Evolutionary conservation across 1,139 yeast species (phyloP).

Genomic region (Geotrichum klebahnii): DNA sequence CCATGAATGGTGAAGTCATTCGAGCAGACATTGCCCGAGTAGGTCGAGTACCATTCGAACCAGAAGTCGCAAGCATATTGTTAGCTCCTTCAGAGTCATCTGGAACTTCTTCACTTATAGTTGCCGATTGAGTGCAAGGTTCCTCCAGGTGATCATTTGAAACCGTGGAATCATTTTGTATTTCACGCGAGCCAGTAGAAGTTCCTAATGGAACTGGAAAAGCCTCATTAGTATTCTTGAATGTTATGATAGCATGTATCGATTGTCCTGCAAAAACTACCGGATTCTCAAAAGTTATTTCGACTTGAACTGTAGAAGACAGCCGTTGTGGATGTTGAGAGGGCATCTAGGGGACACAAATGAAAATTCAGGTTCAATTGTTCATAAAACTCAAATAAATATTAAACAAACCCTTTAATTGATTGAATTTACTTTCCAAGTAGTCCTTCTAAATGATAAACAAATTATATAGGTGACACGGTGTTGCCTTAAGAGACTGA

Average conservation of each 20-base stretch:
- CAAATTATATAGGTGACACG: too few species aligned
- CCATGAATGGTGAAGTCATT: constrained; percentile 6
- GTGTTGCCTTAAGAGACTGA: constrained; percentile 3
- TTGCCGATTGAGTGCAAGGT: too few species aligned
- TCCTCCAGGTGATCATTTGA: too few species aligned
- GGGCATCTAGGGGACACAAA: neutral
- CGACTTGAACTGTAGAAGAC: constrained; percentile 35
- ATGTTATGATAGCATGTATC: constrained; percentile 36
- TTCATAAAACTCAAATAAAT: neutral
- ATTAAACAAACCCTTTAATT: neutral
- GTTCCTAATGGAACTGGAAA: constrained; percentile 11
- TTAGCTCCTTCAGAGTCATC: too few species aligned
- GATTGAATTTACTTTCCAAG: too few species aligned
- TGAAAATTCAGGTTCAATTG: neutral
- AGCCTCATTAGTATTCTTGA: constrained; percentile 29
- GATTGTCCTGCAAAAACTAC: constrained; percentile 44
- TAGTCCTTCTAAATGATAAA: too few species aligned
- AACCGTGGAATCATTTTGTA: constrained; percentile 6
- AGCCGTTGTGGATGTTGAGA: too few species aligned
- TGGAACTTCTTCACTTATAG: too few species aligned
- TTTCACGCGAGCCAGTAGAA: neutral
- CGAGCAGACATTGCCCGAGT: constrained; percentile 19
- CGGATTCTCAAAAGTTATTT: constrained; percentile 41
- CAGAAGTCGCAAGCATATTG: too few species aligned
- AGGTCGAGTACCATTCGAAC: constrained; percentile 2